Conservation (phyloP, 2,329 filamentous ascomycete species). For the Penicillium brevicompactum region DNA sequence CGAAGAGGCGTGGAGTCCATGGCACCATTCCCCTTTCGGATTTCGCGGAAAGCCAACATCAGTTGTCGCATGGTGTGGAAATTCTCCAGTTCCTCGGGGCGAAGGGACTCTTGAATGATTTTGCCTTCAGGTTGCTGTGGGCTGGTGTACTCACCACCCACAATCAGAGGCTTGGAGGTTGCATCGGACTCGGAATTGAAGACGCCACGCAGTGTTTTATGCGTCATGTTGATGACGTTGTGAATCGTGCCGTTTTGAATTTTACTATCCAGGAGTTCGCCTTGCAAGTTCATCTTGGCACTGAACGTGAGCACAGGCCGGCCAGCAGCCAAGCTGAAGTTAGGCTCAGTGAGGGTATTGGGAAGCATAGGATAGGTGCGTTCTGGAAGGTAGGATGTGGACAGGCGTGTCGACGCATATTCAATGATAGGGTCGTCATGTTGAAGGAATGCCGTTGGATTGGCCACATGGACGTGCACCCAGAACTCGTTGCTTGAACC, state of each 20-base stretch:
- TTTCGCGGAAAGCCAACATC: slow-evolving; percentile 41
- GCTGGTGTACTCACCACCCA: slow-evolving; percentile 35
- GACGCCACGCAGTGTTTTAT: slow-evolving; percentile 42
- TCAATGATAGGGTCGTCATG: slow-evolving; percentile 54
- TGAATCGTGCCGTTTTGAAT: slow-evolving; percentile 56
- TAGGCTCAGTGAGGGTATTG: slow-evolving; percentile 46
- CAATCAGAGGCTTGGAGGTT: slow-evolving; percentile 23
- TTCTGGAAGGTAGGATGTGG: slow-evolving; percentile 58
- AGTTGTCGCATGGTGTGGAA: slow-evolving; percentile 41
- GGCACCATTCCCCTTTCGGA: slow-evolving; percentile 42
- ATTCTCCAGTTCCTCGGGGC: slow-evolving; percentile 35
- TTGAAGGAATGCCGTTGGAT: slow-evolving; percentile 63
- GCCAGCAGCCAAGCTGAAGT: slow-evolving; percentile 57
- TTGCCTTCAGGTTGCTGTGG: slow-evolving; percentile 15
- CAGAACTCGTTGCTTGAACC: slow-evolving; percentile 53
- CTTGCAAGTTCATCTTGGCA: slow-evolving; percentile 54
- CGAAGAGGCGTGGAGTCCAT: slow-evolving; percentile 34
- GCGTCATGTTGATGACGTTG: slow-evolving; percentile 58
- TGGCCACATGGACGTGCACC: slow-evolving; percentile 65
- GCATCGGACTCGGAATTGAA: slow-evolving; percentile 33
- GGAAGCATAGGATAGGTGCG: slow-evolving; percentile 61
- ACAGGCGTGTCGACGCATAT: slow-evolving; percentile 57
- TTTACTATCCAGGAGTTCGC: slow-evolving; percentile 56
- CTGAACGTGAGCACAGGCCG: slow-evolving; percentile 65
- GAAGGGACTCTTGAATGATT: slow-evolving; percentile 30